A percentile compares a stretch with the other conserved stretches of the same genome.
phyloP scores from a whole-genome alignment of 305 asterid genomes.

The Petunia hybrid region DNA sequence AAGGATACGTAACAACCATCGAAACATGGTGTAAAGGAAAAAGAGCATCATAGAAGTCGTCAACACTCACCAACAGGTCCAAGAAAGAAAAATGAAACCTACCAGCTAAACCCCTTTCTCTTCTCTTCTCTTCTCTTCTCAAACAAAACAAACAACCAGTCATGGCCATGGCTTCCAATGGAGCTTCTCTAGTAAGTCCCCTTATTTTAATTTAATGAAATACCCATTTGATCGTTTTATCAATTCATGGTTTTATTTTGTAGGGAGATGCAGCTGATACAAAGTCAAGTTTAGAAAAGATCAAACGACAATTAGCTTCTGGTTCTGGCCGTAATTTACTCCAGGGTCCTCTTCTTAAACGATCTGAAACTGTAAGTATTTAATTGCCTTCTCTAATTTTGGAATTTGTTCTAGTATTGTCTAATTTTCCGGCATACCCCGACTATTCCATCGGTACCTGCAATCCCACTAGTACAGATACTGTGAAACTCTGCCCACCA shows the following conservation, averaged over 20 bases:
- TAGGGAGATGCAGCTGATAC: conserved; percentile 75
- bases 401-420: neutral
- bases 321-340: conserved; percentile 90
- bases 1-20: too few species aligned
- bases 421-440: too few species aligned
- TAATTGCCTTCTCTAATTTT: neutral
- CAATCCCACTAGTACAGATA: too few species aligned
- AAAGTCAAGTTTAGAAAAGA: conserved; percentile 93
- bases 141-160: neutral
- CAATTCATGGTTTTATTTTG: conserved; percentile 33
- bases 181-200: conserved; percentile 67
- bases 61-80: conserved; percentile 28
- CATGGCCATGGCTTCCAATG: conserved; percentile 71
- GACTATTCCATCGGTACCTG: too few species aligned
- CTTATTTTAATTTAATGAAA: neutral
- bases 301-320: conserved; percentile 94
- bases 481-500: too few species aligned
- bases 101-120: neutral
- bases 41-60: too few species aligned
- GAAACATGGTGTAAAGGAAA: too few species aligned
- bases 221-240: conserved; percentile 11
- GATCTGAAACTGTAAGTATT: conserved; percentile 90
- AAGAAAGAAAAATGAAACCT: neutral
- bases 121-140: neutral
- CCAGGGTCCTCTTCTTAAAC: conserved; percentile 96